These are phyloP conservation scores for Cercospora sp. DNA, from an alignment of 2,329 filamentous ascomycete species.

Conservation along the genomic window DNA sequence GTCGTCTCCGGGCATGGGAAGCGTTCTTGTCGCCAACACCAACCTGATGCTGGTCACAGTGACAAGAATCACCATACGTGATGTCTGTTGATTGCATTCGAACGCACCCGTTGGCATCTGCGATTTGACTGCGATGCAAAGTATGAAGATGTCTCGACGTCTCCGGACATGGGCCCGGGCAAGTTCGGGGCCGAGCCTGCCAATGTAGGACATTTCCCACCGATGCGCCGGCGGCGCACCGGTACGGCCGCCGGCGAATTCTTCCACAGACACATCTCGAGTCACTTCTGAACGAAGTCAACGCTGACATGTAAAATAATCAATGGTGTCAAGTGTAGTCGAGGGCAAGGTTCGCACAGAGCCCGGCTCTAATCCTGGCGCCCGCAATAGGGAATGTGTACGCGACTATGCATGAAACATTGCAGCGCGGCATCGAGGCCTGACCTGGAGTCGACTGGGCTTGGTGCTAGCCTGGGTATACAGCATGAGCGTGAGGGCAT, in stretches of 20 bases:
- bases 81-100: neutral
- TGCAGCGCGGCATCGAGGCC: neutral
- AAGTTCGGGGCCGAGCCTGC: neutral
- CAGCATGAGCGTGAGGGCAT: neutral
- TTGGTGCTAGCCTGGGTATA: neutral
- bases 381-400: neutral
- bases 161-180: neutral
- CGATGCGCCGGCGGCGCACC: neutral
- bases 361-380: neutral
- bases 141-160: neutral
- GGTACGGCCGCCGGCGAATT: neutral
- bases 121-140: neutral
- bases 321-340: neutral
- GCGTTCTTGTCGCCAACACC: neutral
- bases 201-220: neutral
- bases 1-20: neutral
- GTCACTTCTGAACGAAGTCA: neutral
- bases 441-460: neutral
- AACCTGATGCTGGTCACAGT: neutral
- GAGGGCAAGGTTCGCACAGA: neutral
- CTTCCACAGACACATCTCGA: neutral
- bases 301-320: neutral
- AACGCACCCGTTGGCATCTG: neutral
- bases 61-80: neutral
- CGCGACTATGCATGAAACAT: neutral